phyloP scores from a whole-genome alignment of 495 filamentous ascomycete genomes.

The Tuber brumale region DNA sequence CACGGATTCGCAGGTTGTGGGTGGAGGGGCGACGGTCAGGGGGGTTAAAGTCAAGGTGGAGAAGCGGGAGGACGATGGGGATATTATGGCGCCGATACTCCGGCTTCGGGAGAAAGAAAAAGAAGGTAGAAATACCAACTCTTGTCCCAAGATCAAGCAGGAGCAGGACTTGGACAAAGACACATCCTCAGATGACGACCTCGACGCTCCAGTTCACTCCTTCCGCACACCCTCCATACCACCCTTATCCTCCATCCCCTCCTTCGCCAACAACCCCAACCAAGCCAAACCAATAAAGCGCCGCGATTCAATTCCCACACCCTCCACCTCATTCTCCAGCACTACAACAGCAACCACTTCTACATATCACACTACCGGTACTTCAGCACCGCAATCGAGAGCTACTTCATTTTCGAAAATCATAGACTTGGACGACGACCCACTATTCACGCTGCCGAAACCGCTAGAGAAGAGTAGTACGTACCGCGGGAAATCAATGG shows the following conservation, averaged over 20 bases:
- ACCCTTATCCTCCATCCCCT: not conserved
- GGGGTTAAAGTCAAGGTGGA: constrained; percentile 7
- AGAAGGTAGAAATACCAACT: not conserved
- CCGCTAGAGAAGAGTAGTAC: constrained; percentile 6
- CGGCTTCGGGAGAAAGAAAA: constrained; percentile 5
- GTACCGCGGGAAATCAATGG: constrained; percentile 25
- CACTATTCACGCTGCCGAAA: constrained; percentile 1
- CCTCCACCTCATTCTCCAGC: constrained; percentile 2
- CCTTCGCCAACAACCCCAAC: not conserved
- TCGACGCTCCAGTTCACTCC: constrained; percentile 21
- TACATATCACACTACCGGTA: no score
- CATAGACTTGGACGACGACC: not conserved
- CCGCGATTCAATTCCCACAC: constrained; percentile 3
- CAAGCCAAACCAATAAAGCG: constrained; percentile 7
- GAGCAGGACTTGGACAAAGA: constrained; percentile 10
- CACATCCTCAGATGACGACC: constrained; percentile 25
- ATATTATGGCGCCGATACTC: not conserved
- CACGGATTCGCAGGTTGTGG: constrained; percentile 15
- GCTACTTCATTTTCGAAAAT: constrained; percentile 24
- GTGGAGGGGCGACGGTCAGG: constrained; percentile 3
- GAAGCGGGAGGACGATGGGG: not conserved
- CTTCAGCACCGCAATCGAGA: constrained; percentile 9
- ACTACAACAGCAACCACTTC: not conserved
- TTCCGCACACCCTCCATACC: not conserved
- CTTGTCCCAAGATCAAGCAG: not conserved